Percentiles rank a stretch among this genome's conserved stretches.
Evolutionary conservation across 2,329 filamentous ascomycete species (phyloP).

Genomic region (Graphiopsis chlorocephala): DNA sequence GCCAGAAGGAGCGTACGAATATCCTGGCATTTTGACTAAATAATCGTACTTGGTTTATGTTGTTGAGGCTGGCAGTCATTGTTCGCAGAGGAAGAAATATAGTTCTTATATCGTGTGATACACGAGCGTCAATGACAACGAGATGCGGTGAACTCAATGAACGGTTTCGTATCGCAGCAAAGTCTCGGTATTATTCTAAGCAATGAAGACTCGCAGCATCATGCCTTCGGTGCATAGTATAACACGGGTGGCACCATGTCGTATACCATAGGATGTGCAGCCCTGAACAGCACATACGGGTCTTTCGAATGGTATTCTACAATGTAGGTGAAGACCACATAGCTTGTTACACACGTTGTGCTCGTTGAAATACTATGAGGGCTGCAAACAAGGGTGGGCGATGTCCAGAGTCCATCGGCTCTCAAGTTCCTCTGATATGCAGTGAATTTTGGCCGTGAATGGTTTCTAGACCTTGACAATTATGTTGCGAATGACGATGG

Average conservation of each 20-base stretch:
- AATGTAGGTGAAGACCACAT: not conserved
- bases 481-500: no score
- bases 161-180: not conserved
- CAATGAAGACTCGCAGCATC: no score
- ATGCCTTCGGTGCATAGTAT: no score
- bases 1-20: not conserved
- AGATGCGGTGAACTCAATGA: not conserved
- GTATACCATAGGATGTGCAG: not conserved
- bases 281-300: not conserved
- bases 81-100: not conserved
- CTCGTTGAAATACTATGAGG: no score
- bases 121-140: not conserved
- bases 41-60: not conserved
- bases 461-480: no score
- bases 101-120: not conserved
- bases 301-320: not conserved
- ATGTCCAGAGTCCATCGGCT: no score
- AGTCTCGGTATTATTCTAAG: not conserved
- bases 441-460: no score
- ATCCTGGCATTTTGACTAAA: not conserved
- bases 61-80: not conserved
- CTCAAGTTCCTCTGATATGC: no score
- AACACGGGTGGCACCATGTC: not conserved
- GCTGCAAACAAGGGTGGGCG: no score
- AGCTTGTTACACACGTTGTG: not conserved